Percentiles rank a stretch among this genome's conserved stretches.
These are phyloP conservation scores for Phlyctochytrium arcticum DNA, from an alignment of 192 early-diverging fungal genomes.

Conservation along the genomic window DNA sequence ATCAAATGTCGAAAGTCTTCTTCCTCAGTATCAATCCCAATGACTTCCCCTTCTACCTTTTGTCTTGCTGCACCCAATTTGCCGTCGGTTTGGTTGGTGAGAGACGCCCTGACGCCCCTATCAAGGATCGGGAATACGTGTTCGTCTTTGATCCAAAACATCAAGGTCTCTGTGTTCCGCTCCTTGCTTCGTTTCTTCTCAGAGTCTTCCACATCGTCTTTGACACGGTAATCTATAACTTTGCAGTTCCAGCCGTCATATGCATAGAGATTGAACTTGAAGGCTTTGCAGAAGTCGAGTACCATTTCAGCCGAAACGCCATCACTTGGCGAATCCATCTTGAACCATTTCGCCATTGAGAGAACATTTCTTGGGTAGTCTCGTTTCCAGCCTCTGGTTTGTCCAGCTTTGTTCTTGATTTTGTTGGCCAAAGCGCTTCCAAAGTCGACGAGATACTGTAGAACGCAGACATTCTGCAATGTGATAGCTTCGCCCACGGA, in stretches of 20 bases:
- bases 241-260: not conserved
- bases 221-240: not conserved
- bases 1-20: not conserved
- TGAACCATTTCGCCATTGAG: not conserved
- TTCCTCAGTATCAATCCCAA: not conserved
- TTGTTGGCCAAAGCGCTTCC: not conserved
- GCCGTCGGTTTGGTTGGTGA: not conserved
- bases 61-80: not conserved
- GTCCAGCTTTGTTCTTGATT: not conserved
- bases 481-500: not conserved
- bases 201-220: not conserved
- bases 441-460: not conserved
- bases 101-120: not conserved
- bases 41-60: not conserved
- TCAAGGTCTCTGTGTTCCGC: not conserved
- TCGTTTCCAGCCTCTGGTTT: not conserved
- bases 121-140: not conserved
- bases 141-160: not conserved
- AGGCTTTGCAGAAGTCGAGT: not conserved
- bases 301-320: not conserved
- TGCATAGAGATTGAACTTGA: not conserved
- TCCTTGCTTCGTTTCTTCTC: not conserved
- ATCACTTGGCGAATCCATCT: not conserved
- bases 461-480: not conserved
- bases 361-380: not conserved